Evolutionary conservation across 768 basidiomycete genomes (phyloP), one percentile per base, ranked within the genome.

Genomic region (Russula sp.): DNA sequence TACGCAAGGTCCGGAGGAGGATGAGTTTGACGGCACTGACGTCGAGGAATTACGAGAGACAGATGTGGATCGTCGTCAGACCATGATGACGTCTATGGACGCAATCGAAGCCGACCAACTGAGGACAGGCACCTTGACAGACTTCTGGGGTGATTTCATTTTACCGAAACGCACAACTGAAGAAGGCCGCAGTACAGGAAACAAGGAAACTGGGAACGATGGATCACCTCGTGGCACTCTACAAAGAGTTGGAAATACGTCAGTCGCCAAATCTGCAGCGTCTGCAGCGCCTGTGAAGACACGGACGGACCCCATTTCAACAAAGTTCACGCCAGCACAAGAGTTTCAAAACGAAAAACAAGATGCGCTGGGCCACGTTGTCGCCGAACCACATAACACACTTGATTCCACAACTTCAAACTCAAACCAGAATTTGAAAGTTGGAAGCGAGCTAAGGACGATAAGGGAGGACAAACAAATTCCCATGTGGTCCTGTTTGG

Each of bases 81-180:
- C 79, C 0, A 75, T 90, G 66, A 72, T 83, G 38, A 78, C 79
- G 38, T 79, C 82, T 13, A 76, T 81, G 57, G 73, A 78, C 59
- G 73, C 77, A 44, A 73, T 74, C 20, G 81, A 82, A 60, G 69
- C 83, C 20, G 74, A 79, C 24, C 73, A 73, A 5, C 72, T 86
- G 44, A 81, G 76, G 62, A 68, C 63, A 40, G 70, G 75, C 42
- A 72, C 76, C 7, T 79, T 78, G 76, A 75, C 77, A 61, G 76
- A 79, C 59, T 83, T 82, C 61, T 75, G 80, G 46, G 72, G 78
- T 7, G 84, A 84, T 57, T 87, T 88, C 69, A 71, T 80, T 42
- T 76, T 83, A 48, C 75, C 76, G 16, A 67, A 58, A 56, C 54
- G 51, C 20, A 57, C 53, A 26, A 51, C 42, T 26, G 46, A 28